A percentile compares a stretch with the other conserved stretches of the same genome.
Conservation (phyloP, 2,329 filamentous ascomycete genomes). For the Chrysoporthe deuterocubensis region DNA sequence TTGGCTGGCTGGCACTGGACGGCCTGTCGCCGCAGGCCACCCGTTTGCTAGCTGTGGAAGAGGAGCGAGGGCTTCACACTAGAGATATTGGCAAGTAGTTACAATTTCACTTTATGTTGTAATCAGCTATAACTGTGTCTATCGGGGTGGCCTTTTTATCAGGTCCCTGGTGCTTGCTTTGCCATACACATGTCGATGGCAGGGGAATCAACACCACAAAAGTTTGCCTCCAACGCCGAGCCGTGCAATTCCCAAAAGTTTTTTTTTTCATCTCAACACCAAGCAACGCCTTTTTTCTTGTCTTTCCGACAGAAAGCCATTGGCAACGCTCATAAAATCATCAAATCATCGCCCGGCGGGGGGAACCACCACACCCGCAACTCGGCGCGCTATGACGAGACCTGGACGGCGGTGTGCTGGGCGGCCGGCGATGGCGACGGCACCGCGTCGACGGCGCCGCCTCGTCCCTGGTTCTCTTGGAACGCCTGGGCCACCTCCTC, state of each 20-base stretch:
- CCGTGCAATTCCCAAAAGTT: conserved; percentile 10
- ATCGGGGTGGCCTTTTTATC: conserved; percentile 7
- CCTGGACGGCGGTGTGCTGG: conserved; percentile 22
- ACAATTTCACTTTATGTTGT: conserved; percentile 20
- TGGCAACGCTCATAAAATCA: conserved; percentile 28
- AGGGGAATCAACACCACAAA: conserved; percentile 24
- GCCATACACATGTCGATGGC: conserved; percentile 19
- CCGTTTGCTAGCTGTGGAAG: not conserved
- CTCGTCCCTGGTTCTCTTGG: conserved; percentile 27
- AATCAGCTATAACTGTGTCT: conserved; percentile 14
- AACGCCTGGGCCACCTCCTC: conserved; percentile 29
- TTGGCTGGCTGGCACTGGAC: not conserved
- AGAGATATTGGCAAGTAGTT: conserved; percentile 20
- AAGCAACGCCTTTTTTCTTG: not conserved
- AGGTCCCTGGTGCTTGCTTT: not conserved
- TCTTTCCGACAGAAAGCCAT: not conserved
- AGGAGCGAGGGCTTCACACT: not conserved
- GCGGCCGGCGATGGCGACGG: conserved; percentile 11
- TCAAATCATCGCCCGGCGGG: conserved; percentile 14
- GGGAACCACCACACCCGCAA: not conserved
- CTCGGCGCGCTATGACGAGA: conserved; percentile 21
- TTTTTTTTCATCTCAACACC: not conserved
- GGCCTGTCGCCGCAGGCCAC: not conserved
- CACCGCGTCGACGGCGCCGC: conserved; percentile 3
- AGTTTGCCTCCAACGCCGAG: conserved; percentile 26